These are phyloP conservation scores for Penicillium sp. DNA, from an alignment of 2,329 filamentous ascomycete genomes.

Conservation along the genomic window DNA sequence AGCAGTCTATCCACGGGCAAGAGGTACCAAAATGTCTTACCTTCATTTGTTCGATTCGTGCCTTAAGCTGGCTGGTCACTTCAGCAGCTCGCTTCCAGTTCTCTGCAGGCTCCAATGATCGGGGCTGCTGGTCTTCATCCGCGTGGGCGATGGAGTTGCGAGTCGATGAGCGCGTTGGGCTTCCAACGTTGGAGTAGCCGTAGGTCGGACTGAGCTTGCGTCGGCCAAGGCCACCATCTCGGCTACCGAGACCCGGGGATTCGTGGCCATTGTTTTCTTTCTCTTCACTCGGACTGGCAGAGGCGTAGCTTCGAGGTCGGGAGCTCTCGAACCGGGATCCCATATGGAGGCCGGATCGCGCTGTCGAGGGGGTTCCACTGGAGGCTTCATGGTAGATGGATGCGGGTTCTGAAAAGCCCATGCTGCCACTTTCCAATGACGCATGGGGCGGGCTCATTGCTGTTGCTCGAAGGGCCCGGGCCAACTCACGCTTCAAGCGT, in stretches of 20 bases:
- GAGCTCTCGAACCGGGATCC: slow-evolving; percentile 42
- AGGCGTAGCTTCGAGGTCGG: slow-evolving; percentile 43
- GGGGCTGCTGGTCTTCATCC: slow-evolving; percentile 35
- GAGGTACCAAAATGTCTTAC: slow-evolving; percentile 28
- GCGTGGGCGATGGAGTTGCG: slow-evolving; percentile 37
- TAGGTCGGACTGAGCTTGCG: slow-evolving; percentile 48
- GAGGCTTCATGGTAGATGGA: slow-evolving; percentile 42
- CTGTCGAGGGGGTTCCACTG: slow-evolving; percentile 25
- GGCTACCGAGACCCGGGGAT: slow-evolving; percentile 33
- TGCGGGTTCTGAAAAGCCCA: slow-evolving; percentile 51
- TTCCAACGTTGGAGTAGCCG: slow-evolving; percentile 38
- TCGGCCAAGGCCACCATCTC: slow-evolving; percentile 36
- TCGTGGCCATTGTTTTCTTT: slow-evolving; percentile 64
- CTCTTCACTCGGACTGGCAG: slow-evolving; percentile 65
- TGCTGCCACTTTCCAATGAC: slow-evolving; percentile 54
- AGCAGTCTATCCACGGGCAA: background rate
- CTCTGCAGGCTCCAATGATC: slow-evolving; percentile 64
- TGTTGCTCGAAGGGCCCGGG: slow-evolving; percentile 47
- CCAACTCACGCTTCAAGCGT: slow-evolving; percentile 81
- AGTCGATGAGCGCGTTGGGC: slow-evolving; percentile 39
- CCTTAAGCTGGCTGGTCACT: slow-evolving; percentile 95
- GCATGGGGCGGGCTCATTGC: slow-evolving; percentile 39
- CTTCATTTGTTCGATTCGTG: slow-evolving; percentile 99
- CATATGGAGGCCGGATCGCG: slow-evolving; percentile 38
- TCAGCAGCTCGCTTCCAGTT: slow-evolving; percentile 97